Evolutionary conservation across 2,329 filamentous ascomycete species (phyloP).

Genomic region (Ceratocystis colombiana): DNA sequence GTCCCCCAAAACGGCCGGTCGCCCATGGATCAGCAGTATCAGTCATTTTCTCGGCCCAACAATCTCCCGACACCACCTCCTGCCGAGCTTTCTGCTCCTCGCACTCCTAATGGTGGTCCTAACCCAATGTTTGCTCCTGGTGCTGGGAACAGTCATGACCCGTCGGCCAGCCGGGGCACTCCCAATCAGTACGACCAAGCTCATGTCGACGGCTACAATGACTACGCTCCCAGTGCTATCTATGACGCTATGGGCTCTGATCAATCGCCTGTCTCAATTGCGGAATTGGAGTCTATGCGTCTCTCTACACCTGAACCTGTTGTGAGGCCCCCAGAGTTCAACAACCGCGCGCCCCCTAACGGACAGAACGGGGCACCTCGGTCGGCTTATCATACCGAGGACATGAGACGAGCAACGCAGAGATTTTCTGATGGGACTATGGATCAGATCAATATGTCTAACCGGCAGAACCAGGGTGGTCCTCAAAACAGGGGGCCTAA

Average conservation of each 20-base stretch:
- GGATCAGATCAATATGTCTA: constrained; percentile 55
- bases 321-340: constrained; percentile 65
- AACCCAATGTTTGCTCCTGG: constrained; percentile 23
- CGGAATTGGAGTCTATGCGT: constrained; percentile 45
- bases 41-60: constrained; percentile 21
- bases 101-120: neutral
- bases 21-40: constrained; percentile 17
- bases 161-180: neutral
- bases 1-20: constrained; percentile 11
- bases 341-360: constrained; percentile 57
- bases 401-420: constrained; percentile 70
- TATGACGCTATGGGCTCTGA: constrained; percentile 25
- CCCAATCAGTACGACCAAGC: neutral
- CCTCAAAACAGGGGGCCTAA: constrained; percentile 17
- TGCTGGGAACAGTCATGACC: constrained; percentile 18
- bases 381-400: constrained; percentile 59
- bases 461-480: constrained; percentile 3
- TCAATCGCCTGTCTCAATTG: constrained; percentile 34
- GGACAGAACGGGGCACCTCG: constrained; percentile 50
- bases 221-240: constrained; percentile 23
- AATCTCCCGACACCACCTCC: constrained; percentile 16
- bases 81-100: constrained; percentile 17
- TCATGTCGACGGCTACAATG: constrained; percentile 13
- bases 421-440: constrained; percentile 75
- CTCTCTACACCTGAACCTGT: constrained; percentile 66